A percentile compares a stretch with the other conserved stretches of the same genome.
These are phyloP conservation scores for Bipolaris sorokiniana DNA, from an alignment of 2,329 filamentous ascomycete genomes.

Conservation along the genomic window DNA sequence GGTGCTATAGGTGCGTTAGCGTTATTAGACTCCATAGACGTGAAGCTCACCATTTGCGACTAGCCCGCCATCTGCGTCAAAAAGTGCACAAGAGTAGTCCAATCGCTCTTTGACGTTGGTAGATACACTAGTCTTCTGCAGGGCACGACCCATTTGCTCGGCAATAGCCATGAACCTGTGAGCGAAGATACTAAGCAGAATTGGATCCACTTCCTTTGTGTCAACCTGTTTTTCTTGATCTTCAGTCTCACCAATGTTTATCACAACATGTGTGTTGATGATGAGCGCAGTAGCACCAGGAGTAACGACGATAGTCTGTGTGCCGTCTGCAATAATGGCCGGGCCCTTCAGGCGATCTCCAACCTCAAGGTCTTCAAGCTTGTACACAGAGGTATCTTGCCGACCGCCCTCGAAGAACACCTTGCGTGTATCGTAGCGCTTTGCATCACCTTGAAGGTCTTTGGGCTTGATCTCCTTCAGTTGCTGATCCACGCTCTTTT, in stretches of 20 bases:
- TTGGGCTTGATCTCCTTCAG: conserved; percentile 71
- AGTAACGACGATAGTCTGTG: conserved; percentile 89
- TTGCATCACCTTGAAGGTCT: conserved; percentile 62
- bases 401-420: conserved; percentile 88
- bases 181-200: conserved; percentile 78
- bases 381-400: conserved; percentile 79
- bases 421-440: conserved; percentile 68
- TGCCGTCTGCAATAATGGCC: conserved; percentile 84
- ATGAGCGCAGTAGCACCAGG: conserved; percentile 78
- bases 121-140: conserved; percentile 80
- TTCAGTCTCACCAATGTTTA: conserved; percentile 73
- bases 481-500: conserved; percentile 84
- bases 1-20: conserved; percentile 59
- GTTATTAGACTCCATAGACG: neutral
- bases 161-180: conserved; percentile 87
- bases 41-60: conserved; percentile 68
- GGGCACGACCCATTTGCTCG: conserved; percentile 79
- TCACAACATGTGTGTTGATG: conserved; percentile 85
- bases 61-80: conserved; percentile 75
- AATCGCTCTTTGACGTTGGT: conserved; percentile 83
- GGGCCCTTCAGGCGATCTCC: conserved; percentile 79
- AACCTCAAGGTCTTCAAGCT: conserved; percentile 73
- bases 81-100: conserved; percentile 83
- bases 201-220: conserved; percentile 70
- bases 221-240: conserved; percentile 55